phyloP scores from a whole-genome alignment of 2,329 filamentous ascomycete genomes.

The Aureobasidium uvarum region DNA sequence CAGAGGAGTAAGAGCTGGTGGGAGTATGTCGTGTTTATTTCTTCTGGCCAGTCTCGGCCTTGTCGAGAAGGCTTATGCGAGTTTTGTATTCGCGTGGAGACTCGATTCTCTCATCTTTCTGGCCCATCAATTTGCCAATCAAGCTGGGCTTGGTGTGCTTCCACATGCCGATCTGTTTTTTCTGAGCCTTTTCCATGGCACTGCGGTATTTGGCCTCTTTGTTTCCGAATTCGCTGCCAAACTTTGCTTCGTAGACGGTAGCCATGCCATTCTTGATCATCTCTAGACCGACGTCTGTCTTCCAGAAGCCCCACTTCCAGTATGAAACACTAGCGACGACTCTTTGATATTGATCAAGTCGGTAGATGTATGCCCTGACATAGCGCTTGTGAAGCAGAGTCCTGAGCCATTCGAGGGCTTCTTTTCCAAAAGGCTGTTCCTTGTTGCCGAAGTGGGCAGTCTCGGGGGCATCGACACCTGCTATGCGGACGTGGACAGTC shows the following conservation, averaged over 20 bases:
- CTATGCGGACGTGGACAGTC: conserved; percentile 83
- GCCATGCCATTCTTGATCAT: conserved; percentile 85
- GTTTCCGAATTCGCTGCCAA: conserved; percentile 80
- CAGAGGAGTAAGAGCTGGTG: not conserved
- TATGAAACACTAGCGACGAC: conserved; percentile 84
- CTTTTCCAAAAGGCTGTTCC: conserved; percentile 77
- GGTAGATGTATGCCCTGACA: conserved; percentile 79
- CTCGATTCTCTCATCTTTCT: conserved; percentile 62
- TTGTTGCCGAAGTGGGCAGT: conserved; percentile 86
- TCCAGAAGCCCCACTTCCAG: conserved; percentile 58
- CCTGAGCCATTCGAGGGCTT: conserved; percentile 79
- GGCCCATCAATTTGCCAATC: conserved; percentile 47
- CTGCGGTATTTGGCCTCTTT: conserved; percentile 61
- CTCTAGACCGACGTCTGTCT: conserved; percentile 79
- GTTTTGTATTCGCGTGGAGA: conserved; percentile 87
- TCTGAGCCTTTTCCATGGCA: conserved; percentile 54
- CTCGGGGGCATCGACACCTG: conserved; percentile 91
- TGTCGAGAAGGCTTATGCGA: conserved; percentile 34
- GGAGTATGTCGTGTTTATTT: not conserved
- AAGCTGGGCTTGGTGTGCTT: conserved; percentile 44
- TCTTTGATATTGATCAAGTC: conserved; percentile 86
- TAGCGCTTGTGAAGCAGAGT: conserved; percentile 67
- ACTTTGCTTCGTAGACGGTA: conserved; percentile 91
- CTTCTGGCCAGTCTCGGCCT: not conserved
- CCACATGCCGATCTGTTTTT: conserved; percentile 63